Evolutionary conservation across 2,329 filamentous ascomycete species (phyloP).

Genomic region (Fusarium compactum): DNA sequence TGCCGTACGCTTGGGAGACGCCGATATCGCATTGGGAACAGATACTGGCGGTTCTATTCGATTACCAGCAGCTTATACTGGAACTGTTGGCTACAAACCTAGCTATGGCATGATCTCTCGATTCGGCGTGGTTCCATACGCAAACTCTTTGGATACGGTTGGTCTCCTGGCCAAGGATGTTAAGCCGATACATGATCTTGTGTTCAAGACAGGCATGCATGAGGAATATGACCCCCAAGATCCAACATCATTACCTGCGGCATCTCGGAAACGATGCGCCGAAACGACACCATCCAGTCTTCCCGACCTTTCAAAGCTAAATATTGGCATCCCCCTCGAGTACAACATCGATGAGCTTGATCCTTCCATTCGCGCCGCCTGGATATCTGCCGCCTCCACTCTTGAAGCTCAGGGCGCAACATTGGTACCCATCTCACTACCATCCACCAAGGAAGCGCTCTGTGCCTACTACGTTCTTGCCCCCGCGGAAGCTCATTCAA

Average conservation of each 20-base stretch:
- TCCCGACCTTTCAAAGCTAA: slow-evolving; percentile 52
- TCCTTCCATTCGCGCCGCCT: slow-evolving; percentile 74
- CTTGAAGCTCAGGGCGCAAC: slow-evolving; percentile 75
- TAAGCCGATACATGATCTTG: slow-evolving; percentile 62
- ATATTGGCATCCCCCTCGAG: slow-evolving; percentile 73
- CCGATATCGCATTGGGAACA: slow-evolving; percentile 80
- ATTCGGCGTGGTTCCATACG: slow-evolving; percentile 89
- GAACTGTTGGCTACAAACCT: slow-evolving; percentile 87
- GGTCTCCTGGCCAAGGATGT: slow-evolving; percentile 75
- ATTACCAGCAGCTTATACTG: slow-evolving; percentile 88
- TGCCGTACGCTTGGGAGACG: slow-evolving; percentile 74
- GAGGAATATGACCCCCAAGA: slow-evolving; percentile 74
- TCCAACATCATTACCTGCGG: slow-evolving; percentile 75
- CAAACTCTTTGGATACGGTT: slow-evolving; percentile 92
- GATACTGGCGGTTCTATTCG: slow-evolving; percentile 93
- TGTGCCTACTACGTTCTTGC: slow-evolving; percentile 96
- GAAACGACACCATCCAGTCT: slow-evolving; percentile 44
- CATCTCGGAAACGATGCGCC: slow-evolving; percentile 65
- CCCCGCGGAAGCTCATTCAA: slow-evolving; percentile 94
- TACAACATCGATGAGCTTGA: slow-evolving; percentile 91
- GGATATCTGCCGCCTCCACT: slow-evolving; percentile 70
- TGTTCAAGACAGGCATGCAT: slow-evolving; percentile 63
- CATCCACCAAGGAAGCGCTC: slow-evolving; percentile 85
- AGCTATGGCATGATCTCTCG: slow-evolving; percentile 90
- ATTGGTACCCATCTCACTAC: slow-evolving; percentile 82